These are phyloP conservation scores for Diophrys appendiculata DNA, from an alignment of 73 alveolate species.

Conservation along the genomic window DNA sequence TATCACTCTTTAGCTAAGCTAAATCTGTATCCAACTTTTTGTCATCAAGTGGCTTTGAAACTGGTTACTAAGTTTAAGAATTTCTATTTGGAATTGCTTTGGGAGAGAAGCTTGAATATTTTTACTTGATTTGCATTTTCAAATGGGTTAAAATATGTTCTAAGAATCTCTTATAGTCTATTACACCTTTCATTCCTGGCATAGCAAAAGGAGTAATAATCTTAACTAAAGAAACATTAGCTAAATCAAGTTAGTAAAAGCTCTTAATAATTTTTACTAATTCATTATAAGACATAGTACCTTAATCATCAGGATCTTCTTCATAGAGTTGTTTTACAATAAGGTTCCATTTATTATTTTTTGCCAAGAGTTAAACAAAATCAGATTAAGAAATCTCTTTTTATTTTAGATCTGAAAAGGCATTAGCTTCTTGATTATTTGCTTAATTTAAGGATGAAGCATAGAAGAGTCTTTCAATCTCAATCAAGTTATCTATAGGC, in stretches of 20 bases:
- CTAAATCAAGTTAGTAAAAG: background rate
- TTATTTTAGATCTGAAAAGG: background rate
- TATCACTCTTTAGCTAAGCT: background rate
- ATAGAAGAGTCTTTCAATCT: background rate
- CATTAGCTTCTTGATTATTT: background rate
- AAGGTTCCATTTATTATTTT: background rate
- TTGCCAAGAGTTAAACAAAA: background rate
- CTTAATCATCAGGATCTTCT: background rate
- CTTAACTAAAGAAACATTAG: background rate
- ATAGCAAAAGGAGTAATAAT: background rate
- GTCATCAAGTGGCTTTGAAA: too few species aligned
- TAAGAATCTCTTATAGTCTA: background rate
- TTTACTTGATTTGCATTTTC: too few species aligned
- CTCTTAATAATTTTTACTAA: background rate
- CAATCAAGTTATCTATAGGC: too few species aligned
- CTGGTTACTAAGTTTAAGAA: too few species aligned
- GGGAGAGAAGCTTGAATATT: too few species aligned
- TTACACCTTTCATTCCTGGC: background rate
- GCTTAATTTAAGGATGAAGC: background rate
- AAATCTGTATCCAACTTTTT: background rate
- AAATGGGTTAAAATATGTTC: background rate
- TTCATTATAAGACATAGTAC: background rate
- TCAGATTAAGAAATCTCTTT: background rate
- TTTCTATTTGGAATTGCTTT: too few species aligned
- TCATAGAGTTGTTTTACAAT: background rate